A percentile compares a stretch with the other conserved stretches of the same genome.
phyloP scores from a whole-genome alignment of 116 monocot species.

The Iris pallida region DNA sequence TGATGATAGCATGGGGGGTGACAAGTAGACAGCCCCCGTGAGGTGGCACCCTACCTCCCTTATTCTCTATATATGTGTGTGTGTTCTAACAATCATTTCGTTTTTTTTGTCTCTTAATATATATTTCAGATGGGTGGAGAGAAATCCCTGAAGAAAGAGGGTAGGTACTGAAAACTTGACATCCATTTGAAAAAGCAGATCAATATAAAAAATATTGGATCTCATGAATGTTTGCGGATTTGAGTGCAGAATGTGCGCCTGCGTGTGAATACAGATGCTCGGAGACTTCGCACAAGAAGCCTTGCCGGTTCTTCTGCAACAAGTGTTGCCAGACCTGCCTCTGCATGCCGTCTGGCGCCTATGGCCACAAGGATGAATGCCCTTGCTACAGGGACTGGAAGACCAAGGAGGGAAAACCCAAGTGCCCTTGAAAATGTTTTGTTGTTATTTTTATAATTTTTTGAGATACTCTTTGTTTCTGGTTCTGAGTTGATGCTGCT shows the following conservation, averaged over 20 bases:
- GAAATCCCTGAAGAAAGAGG: background rate
- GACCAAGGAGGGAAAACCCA: conserved; percentile 26
- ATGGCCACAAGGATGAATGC: conserved; percentile 29
- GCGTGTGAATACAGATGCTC: conserved; percentile 23
- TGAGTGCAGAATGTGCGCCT: conserved; percentile 10
- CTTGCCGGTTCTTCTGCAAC: conserved; percentile 25
- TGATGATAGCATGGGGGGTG: too few relatives aligned
- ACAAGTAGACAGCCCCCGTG: too few relatives aligned
- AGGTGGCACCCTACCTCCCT: too few relatives aligned
- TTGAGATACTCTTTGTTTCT: too few relatives aligned
- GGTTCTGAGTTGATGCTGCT: too few relatives aligned
- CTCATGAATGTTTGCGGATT: too few relatives aligned
- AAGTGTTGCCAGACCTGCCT: conserved; percentile 24
- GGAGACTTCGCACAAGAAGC: conserved; percentile 23
- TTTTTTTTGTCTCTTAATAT: too few relatives aligned
- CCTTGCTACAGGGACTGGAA: conserved; percentile 32
- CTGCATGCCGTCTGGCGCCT: conserved; percentile 29
- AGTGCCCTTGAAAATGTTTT: conserved; percentile 22
- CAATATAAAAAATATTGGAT: too few relatives aligned
- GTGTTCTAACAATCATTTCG: too few relatives aligned
- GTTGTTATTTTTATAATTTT: too few relatives aligned
- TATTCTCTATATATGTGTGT: too few relatives aligned
- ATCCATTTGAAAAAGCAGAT: background rate
- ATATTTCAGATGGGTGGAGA: conserved; percentile 1
- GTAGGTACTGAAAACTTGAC: background rate